Evolutionary conservation across 768 basidiomycete genomes (phyloP), one percentile per base, ranked within the genome.

Genomic region (Tricholoma matsutake): DNA sequence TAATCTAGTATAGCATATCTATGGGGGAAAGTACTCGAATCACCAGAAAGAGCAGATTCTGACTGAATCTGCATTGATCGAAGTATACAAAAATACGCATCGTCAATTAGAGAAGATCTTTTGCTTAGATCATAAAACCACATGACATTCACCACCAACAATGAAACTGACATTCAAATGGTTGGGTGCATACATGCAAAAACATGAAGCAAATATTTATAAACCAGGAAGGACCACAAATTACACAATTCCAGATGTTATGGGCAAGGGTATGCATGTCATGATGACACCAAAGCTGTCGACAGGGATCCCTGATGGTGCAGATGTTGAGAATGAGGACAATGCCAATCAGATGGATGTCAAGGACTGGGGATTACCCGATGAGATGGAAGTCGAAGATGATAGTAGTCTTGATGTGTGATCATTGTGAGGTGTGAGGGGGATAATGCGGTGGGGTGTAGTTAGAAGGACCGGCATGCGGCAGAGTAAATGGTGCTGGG

Each of bases 1-100:
- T n/a, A n/a, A n/a, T n/a, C n/a, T 11, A 34, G 45, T 14, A n/a
- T 53, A 76, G 74, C 59, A 66, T 0, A 72, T 75, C 0, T 73
- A 78, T 62, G 72, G 72, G 1, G 77, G 76, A 0, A 68, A 69
- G 4, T 70, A 63, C 3, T 75, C 75, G 2, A 80, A 78, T 58
- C 66, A 68, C 20, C 75, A 68, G 2, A 69, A 72, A 31, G 35
- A 67, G 9, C 61, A 67, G 0, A 75, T 80, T 8, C 59, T 76
- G 8, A 58, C 64, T 11, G 73, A 76, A 53, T 77, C 76, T 0
- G 56, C 68, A 2, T 63, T 78, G 0, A 71, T 78, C 28, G 64
- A 75, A 11, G 61, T 73, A n/a, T 78, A 71, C 65, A 68, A 71
- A 13, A 65, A 60, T 13, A 58, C 63, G 10, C 63, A 63, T 7